Percentiles rank a stretch among this genome's conserved stretches.
Conservation (phyloP, 1,284 basidiomycete genomes). For the Moesziomyces antarcticus region DNA sequence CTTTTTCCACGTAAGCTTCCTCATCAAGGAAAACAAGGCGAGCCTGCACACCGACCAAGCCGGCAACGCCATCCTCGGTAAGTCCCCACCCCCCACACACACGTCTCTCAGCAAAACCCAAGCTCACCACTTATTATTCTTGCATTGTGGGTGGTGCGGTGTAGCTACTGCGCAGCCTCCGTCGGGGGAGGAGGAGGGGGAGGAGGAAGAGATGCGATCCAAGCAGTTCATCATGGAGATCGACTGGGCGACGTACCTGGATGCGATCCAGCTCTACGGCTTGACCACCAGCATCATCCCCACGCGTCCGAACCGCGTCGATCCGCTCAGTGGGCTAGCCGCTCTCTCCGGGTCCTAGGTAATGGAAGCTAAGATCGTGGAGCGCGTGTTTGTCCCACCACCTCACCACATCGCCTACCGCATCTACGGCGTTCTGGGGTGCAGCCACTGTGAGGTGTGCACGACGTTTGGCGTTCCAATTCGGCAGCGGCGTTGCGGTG, state of each 20-base stretch:
- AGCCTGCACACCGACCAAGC: constrained; percentile 71
- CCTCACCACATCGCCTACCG: not conserved
- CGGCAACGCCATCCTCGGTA: constrained; percentile 81
- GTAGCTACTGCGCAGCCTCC: constrained; percentile 9
- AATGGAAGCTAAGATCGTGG: constrained; percentile 37
- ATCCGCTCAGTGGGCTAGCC: constrained; percentile 15
- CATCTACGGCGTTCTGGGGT: not conserved
- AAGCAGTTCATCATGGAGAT: constrained; percentile 87
- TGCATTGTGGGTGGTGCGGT: not conserved
- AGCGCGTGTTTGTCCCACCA: constrained; percentile 29
- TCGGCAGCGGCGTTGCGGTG: constrained; percentile 2
- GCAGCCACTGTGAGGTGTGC: not conserved
- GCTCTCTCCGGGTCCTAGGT: constrained; percentile 4
- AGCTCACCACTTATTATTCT: not conserved
- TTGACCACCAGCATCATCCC: constrained; percentile 74
- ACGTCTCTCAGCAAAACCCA: too few relatives aligned
- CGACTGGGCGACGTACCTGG: constrained; percentile 82
- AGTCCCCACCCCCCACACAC: constrained; percentile 47
- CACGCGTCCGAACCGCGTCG: constrained; percentile 29
- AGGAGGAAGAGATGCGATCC: constrained; percentile 70
- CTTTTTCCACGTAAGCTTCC: constrained; percentile 89
- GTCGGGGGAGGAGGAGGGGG: not conserved
- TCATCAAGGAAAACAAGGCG: constrained; percentile 84
- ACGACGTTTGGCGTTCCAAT: constrained; percentile 4
- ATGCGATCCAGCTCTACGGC: constrained; percentile 82